Evolutionary conservation across 2,329 filamentous ascomycete species (phyloP).

Genomic region (Akanthomyces dipterigenus): DNA sequence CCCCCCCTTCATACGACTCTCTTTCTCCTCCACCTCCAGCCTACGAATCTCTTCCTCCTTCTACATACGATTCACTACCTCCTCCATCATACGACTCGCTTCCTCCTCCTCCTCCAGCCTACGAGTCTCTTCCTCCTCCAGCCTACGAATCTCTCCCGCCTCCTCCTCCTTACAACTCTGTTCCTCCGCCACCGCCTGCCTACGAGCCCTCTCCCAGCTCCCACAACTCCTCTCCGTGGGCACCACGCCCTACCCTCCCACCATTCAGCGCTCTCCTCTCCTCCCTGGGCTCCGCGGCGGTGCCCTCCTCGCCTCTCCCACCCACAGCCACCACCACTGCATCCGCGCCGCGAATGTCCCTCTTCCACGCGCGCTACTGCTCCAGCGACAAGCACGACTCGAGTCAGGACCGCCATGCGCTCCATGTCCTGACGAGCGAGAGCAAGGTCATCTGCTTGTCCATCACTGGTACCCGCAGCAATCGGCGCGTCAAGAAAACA

Average conservation of each 20-base stretch:
- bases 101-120: neutral
- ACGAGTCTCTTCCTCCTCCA: neutral
- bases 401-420: slow-evolving; percentile 1
- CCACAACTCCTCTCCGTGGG: neutral
- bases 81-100: neutral
- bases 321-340: neutral
- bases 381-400: neutral
- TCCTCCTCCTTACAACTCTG: neutral
- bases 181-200: neutral
- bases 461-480: slow-evolving; percentile 1
- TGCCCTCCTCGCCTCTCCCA: neutral
- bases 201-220: neutral
- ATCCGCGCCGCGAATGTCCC: neutral
- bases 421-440: neutral
- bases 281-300: neutral
- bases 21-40: neutral
- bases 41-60: neutral
- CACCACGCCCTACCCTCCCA: neutral
- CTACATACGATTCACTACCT: too few species aligned
- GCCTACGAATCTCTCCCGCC: neutral
- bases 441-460: neutral
- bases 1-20: neutral
- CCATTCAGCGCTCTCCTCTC: neutral
- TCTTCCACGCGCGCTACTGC: slow-evolving; percentile 4
- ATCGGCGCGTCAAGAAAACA: neutral